phyloP scores from a whole-genome alignment of 116 monocot genomes.

The Phalaenopsis hybrid region DNA sequence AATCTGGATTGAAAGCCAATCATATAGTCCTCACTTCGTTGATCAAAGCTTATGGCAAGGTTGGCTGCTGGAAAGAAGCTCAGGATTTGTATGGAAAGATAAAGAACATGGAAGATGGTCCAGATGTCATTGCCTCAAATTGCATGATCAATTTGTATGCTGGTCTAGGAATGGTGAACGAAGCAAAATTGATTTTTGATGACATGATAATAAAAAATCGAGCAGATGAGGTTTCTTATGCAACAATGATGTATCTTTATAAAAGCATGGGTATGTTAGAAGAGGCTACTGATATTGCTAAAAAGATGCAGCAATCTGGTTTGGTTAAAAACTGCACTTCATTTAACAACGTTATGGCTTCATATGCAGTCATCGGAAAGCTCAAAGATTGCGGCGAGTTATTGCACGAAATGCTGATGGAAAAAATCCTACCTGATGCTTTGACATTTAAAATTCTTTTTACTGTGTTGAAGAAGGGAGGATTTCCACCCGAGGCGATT shows the following conservation, averaged over 20 bases:
- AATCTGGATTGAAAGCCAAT: constrained; percentile 39
- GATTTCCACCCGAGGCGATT: constrained; percentile 37
- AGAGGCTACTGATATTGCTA: constrained; percentile 43
- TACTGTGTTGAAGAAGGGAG: constrained; percentile 50
- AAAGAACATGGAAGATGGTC: constrained; percentile 40
- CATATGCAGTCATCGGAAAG: constrained; percentile 42
- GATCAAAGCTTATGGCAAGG: constrained; percentile 61
- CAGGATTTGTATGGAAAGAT: constrained; percentile 58
- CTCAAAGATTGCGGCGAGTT: constrained; percentile 60
- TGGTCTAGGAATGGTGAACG: constrained; percentile 62
- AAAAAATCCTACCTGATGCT: constrained; percentile 39
- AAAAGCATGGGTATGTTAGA: constrained; percentile 79
- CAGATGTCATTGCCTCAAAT: constrained; percentile 68
- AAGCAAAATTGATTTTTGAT: constrained; percentile 53
- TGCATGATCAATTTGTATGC: constrained; percentile 72
- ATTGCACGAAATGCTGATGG: constrained; percentile 44
- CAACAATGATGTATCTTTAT: constrained; percentile 72
- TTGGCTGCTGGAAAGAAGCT: constrained; percentile 62
- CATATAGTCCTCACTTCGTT: constrained; percentile 64
- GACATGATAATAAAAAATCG: constrained; percentile 30
- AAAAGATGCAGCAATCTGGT: constrained; percentile 41
- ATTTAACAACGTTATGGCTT: constrained; percentile 49
- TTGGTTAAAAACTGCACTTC: constrained; percentile 56
- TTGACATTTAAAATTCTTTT: constrained; percentile 48
- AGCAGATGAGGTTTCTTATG: constrained; percentile 71